These are phyloP conservation scores for Claviceps pazoutovae DNA, from an alignment of 2,329 filamentous ascomycete species.

Conservation along the genomic window DNA sequence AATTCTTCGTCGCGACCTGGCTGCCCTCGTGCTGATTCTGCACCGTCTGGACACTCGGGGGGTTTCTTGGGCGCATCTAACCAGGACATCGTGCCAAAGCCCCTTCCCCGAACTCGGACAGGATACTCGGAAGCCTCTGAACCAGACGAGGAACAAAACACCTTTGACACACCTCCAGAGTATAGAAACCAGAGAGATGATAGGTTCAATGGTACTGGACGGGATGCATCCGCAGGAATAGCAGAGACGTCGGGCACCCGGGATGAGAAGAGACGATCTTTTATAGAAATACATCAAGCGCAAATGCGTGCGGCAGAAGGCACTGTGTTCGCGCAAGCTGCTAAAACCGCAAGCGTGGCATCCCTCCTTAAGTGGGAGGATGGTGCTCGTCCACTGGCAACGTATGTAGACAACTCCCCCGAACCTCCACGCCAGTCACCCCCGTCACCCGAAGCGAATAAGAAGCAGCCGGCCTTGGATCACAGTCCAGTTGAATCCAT, in stretches of 20 bases:
- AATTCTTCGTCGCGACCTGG: not conserved
- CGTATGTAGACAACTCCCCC: slow-evolving; percentile 13
- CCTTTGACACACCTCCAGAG: not conserved
- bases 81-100: slow-evolving; percentile 37
- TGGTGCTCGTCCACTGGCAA: slow-evolving; percentile 8
- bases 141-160: slow-evolving; percentile 7
- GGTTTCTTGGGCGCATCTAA: slow-evolving; percentile 7
- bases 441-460: slow-evolving; percentile 16
- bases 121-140: slow-evolving; percentile 29
- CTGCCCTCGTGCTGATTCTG: slow-evolving; percentile 3
- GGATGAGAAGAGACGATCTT: slow-evolving; percentile 42
- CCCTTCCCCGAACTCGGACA: slow-evolving; percentile 44
- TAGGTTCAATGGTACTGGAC: slow-evolving; percentile 19
- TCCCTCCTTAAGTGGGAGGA: slow-evolving; percentile 21
- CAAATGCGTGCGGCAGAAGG: slow-evolving; percentile 49
- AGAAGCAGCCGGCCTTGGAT: slow-evolving; percentile 15
- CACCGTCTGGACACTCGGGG: slow-evolving; percentile 1
- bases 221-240: slow-evolving; percentile 24
- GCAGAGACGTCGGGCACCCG: slow-evolving; percentile 26
- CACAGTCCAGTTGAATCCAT: slow-evolving; percentile 29
- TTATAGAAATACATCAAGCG: slow-evolving; percentile 43
- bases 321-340: slow-evolving; percentile 40
- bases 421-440: slow-evolving; percentile 12
- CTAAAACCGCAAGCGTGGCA: slow-evolving; percentile 19
- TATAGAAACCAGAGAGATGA: not conserved